Base-by-base conservation (phyloP, 495 filamentous ascomycete genomes). In the Aspergillus ostianus region DNA sequence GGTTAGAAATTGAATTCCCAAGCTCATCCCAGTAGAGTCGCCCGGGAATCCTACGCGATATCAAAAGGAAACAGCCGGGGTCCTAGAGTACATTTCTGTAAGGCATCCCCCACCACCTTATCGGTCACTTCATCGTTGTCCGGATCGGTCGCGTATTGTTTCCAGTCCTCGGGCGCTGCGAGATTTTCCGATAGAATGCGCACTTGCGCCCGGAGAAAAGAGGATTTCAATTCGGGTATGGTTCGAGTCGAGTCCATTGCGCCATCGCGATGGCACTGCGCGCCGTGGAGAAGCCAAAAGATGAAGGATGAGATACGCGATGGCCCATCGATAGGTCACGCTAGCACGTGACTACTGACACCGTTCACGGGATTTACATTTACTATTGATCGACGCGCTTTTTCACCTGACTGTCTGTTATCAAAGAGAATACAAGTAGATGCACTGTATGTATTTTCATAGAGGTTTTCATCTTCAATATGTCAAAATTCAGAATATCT, bases 191-290 rank as follows among this genome's bases (percentile, higher is more conserved):
- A 82, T 36, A 91, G 76, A 50, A 85, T 80, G 10, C 85, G 84
- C 20, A 87, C 80, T 64, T 91, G 87, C 23, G 77, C 68, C 49
- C 81, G 69, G 26, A 90, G 79, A 64, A 90, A 90, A 62, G 77
- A 69, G 17, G 85, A 82, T 66, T 91, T 91, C 59, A 87, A 70
- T 58, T 84, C 77, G 53, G 84, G 74, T 58, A 90, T 80, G 20
- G 86, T 81, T 52, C 72, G 70, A 58, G 70, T 66, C 51, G 72
- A 71, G 55, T 78, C 70, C 79, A 82, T 83, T 27, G 57, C 64
- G 57, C 58, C 63, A 67, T 67, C 48, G 51, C 56, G 67, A 61
- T 41, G 36, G 36, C 36, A 41, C 15, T 17, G 36, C 60, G 49
- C 47, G 47, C 47, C 47, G 51, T 59, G 53, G 48, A 53, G 29